Base-by-base conservation (phyloP, 768 basidiomycete genomes). In the Pisolithus tinctorius region DNA sequence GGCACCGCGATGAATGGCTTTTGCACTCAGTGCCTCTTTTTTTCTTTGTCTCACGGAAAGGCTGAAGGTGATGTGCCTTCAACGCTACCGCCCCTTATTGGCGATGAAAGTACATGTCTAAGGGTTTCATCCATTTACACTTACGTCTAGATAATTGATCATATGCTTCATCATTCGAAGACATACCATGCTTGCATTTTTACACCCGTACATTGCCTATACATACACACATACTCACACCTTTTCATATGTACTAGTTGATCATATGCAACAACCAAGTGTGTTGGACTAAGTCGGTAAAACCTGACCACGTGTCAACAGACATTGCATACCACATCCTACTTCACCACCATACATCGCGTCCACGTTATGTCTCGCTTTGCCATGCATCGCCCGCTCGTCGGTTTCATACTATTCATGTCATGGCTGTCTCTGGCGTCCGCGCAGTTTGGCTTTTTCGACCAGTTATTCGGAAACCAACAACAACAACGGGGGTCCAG, bases 371-470 rank as follows among this genome's bases (percentile, higher is more conserved):
- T 27, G 26, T 8, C 11, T 14, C 8, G n/a, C 29, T 9, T 34
- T 11, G 27, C 37, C 17, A 67, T 59, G 65, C 58, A 41, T 39
- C 47, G 50, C 38, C 48, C 14, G 9, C 29, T 46, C 26, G 44
- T 51, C 25, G 49, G 31, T n/a, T 40, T 30, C 16, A 34, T 58
- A 37, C 51, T 67, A 14, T 37, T 63, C 23, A 48, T 49, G 27
- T 63, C 56, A 9, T 39, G 65, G 14, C 55, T 68, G 14, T 67
- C 71, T 23, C 43, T 72, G 41, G 77, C 65, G 30, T 68, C 71
- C 14, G 84, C 81, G n/a, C 86, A 90, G 59, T 90, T 89, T 65
- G 75, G 80, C 43, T 86, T 88, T 67, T 91, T 91, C 60, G 81
- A 85, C 54, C 80, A 84, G 39, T 83, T 89, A 79, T 90, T 88